Evolutionary conservation across 2,329 filamentous ascomycete genomes (phyloP).

Genomic region (Penicillium sp.): DNA sequence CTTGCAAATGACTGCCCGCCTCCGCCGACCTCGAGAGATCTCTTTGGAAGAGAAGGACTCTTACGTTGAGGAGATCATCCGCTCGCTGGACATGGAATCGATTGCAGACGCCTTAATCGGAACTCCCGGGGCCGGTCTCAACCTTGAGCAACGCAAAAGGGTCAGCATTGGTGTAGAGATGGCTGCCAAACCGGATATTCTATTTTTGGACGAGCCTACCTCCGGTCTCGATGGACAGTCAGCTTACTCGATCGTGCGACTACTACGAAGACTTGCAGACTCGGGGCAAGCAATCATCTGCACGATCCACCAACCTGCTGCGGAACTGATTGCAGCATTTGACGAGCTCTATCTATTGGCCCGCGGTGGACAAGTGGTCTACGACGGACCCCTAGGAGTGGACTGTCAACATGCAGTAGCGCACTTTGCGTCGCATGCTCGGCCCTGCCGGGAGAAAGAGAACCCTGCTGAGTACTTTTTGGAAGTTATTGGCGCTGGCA

Average conservation of each 20-base stretch:
- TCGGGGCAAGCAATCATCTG: neutral
- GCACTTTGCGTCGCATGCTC: neutral
- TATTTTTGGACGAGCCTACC: neutral
- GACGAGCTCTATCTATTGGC: neutral
- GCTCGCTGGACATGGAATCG: neutral
- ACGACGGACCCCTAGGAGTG: neutral
- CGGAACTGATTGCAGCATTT: neutral
- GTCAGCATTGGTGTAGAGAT: neutral
- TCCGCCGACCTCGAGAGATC: neutral
- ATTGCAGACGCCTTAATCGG: neutral
- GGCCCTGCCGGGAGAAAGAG: neutral
- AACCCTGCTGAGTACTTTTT: neutral
- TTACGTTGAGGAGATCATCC: neutral
- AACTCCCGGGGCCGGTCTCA: neutral
- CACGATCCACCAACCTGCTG: neutral
- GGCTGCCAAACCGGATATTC: neutral
- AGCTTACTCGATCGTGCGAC: neutral
- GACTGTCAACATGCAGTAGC: neutral
- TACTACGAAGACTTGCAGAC: neutral
- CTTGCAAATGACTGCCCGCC: neutral
- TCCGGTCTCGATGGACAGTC: neutral
- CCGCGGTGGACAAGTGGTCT: neutral
- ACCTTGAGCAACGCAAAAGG: neutral
- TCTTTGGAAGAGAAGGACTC: neutral
- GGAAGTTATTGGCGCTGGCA: neutral